Evolutionary conservation across 1,284 basidiomycete genomes (phyloP), one percentile per base, ranked within the genome.

Genomic region (Boletellus sp.): DNA sequence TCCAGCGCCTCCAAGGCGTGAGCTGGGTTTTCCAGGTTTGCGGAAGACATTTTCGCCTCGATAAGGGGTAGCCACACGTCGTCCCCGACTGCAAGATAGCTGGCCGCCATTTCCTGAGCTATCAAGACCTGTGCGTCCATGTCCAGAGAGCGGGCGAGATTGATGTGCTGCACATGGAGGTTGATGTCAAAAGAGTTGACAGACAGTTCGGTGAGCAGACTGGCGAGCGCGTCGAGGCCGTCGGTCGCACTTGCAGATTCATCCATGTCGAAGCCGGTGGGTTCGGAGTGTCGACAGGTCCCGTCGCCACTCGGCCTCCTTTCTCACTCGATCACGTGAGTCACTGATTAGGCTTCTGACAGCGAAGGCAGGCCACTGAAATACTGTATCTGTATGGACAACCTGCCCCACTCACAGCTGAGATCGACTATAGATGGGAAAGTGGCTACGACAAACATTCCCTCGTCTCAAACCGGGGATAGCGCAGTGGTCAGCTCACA

Each of bases 11-110:
- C 80, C 39, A 78, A 62, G 21, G 84, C 71, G 13, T 76, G 79
- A 44, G 81, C 77, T 16, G 68, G 62, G 5, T 76, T 75, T 32
- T 78, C 72, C 28, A 84, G 50, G 58, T 85, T 71, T 5, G 74
- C 68, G 3, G 69, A 58, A n/a, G 69, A 63, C 47, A 76, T 67
- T 61, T 81, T 86, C n/a, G 72, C 67, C 15, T 81, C 71, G 35
- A 90, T 74, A 33, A 86, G 70, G 15, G 80, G 78, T 22, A 82
- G 50, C 88, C 86, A 89, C 16, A 86, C 75, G 39, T 85, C 78
- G 50, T 88, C 84, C 30, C 79, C 78, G 6, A 79, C 82, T 8
- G 86, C 81, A 60, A 83, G 74, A 58, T 80, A 83, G 47, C 75
- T 76, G 12, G 79, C 70, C 61, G 83, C 72, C 79, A 87, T 85